Conservation (phyloP, 495 filamentous ascomycete species). For the Articulospora tetracladia region DNA sequence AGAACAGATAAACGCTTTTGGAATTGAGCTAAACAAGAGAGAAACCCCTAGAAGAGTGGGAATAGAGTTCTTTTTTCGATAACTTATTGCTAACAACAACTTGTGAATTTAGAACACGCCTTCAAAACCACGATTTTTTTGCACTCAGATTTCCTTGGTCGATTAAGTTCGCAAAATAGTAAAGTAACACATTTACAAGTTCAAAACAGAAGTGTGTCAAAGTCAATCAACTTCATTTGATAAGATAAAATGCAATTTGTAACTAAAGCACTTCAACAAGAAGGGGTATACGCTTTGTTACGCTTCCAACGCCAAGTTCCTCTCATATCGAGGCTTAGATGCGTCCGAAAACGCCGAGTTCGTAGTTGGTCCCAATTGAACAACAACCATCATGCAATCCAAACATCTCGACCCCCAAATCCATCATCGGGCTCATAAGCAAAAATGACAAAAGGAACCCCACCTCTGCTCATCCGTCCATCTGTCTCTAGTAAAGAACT, state of each 20-base stretch:
- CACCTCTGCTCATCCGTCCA: neutral
- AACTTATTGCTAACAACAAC: no score
- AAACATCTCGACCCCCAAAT: neutral
- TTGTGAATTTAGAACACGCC: no score
- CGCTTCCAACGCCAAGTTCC: conserved; percentile 29
- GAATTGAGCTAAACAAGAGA: no score
- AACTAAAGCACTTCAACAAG: conserved; percentile 4
- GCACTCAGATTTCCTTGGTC: no score
- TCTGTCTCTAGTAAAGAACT: conserved; percentile 15
- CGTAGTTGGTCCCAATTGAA: conserved; percentile 17
- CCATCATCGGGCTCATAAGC: neutral
- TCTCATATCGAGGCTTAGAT: conserved; percentile 21
- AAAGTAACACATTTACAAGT: no score
- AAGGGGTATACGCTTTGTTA: conserved; percentile 29
- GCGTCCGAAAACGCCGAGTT: conserved; percentile 27
- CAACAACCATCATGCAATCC: conserved; percentile 5
- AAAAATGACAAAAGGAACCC: neutral
- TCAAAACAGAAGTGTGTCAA: no score
- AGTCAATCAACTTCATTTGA: neutral
- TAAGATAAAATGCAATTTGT: neutral
- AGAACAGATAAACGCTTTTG: no score
- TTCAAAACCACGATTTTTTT: no score
- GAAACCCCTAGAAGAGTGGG: no score
- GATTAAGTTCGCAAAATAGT: no score
- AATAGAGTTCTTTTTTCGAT: no score